Base-by-base conservation (phyloP, 2,329 filamentous ascomycete species). In the Akanthomyces dipterigenus region DNA sequence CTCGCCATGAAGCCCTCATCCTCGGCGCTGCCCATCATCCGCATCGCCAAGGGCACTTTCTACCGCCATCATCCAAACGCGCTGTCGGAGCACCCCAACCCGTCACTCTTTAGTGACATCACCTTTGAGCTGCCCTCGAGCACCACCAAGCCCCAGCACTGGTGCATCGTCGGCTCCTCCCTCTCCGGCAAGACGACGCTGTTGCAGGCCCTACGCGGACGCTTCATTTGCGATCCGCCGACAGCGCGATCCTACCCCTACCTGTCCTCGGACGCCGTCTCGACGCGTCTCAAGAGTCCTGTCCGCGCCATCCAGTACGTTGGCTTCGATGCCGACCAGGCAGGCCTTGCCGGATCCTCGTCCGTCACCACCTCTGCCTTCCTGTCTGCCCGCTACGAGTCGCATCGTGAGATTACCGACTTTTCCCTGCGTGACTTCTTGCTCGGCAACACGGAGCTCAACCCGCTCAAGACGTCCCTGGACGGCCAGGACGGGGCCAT, bases 321-420 rank as follows among this genome's bases (percentile, higher is more conserved):
- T 11, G 93, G 95, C 0, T 98, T 98, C 70, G 90, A 91, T 69
- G 86, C 85, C 2, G 89, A 93, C 67, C 82, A 85, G 28, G 81
- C 81, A 6, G 55, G 56, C n/a, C 76, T 83, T 16, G 68, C 70
- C 0, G 76, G 83, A 6, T 80, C 82, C 2, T 80, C 82, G 2
- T 77, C 77, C n/a, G 79, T 80, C 6, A 81, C 82, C 0, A 80
- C 85, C n/a, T 89, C 89, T 22, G 88, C 91, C 5, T 97, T 97
- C 71, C 77, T 98, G 20, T 92, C 90, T 63, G 92, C 92, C 18
- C 82, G 95, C 43, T 99, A 98, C 72, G 95, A 99, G 78, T 93
- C 89, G 63, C 80, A 88, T 42, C 82, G 91, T 36, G 93, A 97
- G 75, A 87, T 86, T 59, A 96, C 90, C 1, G 95, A 98, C 73